phyloP scores from a whole-genome alignment of 805 yeast genomes.

The Yarrowia divulgata region DNA sequence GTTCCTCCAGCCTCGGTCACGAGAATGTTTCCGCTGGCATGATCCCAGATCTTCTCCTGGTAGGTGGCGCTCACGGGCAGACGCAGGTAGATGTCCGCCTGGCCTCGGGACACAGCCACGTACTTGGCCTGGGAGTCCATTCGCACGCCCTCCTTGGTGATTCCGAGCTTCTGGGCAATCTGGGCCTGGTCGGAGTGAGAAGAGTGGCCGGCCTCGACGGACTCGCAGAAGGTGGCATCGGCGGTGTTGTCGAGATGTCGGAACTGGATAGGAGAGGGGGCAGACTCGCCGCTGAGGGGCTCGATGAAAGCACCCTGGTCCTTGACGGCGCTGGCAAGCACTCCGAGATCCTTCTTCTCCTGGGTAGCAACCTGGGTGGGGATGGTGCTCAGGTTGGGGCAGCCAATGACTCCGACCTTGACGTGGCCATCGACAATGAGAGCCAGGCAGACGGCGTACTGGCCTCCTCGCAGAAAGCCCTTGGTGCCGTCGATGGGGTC shows the following conservation, averaged over 20 bases:
- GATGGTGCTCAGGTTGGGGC: conserved; percentile 82
- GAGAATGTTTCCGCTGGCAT: conserved; percentile 92
- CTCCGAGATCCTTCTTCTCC: conserved; percentile 58
- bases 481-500: conserved; percentile 99
- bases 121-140: conserved; percentile 97
- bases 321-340: conserved; percentile 72
- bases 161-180: conserved; percentile 70
- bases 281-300: conserved; percentile 51
- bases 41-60: conserved; percentile 98
- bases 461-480: conserved; percentile 95
- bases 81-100: conserved; percentile 90
- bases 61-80: conserved; percentile 79
- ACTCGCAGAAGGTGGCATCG: conserved; percentile 79
- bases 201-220: conserved; percentile 95
- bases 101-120: conserved; percentile 88
- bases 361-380: conserved; percentile 46
- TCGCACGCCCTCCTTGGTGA: conserved; percentile 67
- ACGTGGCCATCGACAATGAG: conserved; percentile 85
- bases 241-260: conserved; percentile 56
- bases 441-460: conserved; percentile 94
- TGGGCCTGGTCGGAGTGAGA: conserved; percentile 83
- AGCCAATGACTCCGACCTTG: conserved; percentile 91
- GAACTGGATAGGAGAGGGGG: conserved; percentile 59
- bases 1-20: conserved; percentile 90
- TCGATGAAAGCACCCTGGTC: conserved; percentile 71